Evolutionary conservation across 305 asterid genomes (phyloP).

Genomic region (Striga hermonthica): DNA sequence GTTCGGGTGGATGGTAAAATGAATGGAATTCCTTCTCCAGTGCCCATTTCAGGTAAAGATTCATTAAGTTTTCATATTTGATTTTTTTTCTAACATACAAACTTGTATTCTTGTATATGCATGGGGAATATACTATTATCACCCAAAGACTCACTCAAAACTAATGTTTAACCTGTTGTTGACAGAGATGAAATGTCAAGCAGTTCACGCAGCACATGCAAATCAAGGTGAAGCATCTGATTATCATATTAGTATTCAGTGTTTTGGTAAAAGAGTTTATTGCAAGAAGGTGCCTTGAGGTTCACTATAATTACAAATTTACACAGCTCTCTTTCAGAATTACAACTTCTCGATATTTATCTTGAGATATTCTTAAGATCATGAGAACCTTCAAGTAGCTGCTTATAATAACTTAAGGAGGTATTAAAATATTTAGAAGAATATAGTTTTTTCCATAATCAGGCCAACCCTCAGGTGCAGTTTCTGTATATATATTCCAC

Average conservation of each 20-base stretch:
- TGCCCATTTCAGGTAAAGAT: slow-evolving; percentile 56
- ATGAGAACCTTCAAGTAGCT: not conserved
- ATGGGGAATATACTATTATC: not conserved
- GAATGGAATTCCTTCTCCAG: slow-evolving; percentile 46
- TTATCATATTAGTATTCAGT: slow-evolving; percentile 1
- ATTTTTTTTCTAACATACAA: not conserved
- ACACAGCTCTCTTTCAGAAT: not conserved
- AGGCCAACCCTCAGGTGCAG: not conserved
- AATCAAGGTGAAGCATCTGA: slow-evolving; percentile 39
- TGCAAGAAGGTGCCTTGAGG: not conserved
- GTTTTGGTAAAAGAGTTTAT: not conserved
- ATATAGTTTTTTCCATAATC: not conserved
- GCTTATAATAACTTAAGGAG: not conserved
- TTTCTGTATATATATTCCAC: not conserved
- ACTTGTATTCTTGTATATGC: not conserved
- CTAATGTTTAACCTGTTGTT: slow-evolving; percentile 26
- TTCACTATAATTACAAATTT: not conserved
- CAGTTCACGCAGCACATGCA: slow-evolving; percentile 39
- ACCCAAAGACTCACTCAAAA: not conserved
- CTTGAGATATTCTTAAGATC: not conserved
- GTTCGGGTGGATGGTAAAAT: slow-evolving; percentile 31
- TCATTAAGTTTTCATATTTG: not conserved
- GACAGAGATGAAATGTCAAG: slow-evolving; percentile 47
- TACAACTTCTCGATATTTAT: not conserved
- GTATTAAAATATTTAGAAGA: not conserved